These are phyloP conservation scores for Globisporangium megalacanthum DNA, from an alignment of 352 stramenopile species.

Conservation along the genomic window DNA sequence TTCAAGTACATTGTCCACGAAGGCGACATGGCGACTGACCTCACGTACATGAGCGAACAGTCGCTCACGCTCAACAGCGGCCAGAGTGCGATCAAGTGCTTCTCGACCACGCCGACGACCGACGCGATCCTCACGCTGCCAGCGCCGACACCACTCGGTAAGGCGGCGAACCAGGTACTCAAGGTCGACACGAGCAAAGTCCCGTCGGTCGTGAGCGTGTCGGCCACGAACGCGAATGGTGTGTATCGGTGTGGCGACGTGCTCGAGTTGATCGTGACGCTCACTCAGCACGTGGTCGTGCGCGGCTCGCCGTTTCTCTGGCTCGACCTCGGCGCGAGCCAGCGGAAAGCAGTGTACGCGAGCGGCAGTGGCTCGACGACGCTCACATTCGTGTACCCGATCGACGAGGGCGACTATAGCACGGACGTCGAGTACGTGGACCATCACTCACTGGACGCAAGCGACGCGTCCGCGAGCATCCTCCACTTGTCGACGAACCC, in stretches of 20 bases:
- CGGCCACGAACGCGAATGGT: constrained; percentile 32
- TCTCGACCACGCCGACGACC: constrained; percentile 71
- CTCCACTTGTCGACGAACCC: constrained; percentile 60
- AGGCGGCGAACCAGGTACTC: constrained; percentile 27
- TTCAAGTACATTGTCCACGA: constrained; percentile 68
- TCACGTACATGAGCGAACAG: constrained; percentile 49
- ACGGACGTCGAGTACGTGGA: constrained; percentile 79
- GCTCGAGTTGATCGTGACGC: constrained; percentile 49
- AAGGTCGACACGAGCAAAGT: constrained; percentile 56
- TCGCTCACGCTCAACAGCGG: constrained; percentile 74
- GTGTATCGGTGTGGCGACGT: constrained; percentile 65
- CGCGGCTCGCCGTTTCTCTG: constrained; percentile 54
- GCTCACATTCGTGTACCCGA: constrained; percentile 61
- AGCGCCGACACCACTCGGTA: constrained; percentile 34
- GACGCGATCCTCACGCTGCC: constrained; percentile 62
- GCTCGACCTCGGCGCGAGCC: constrained; percentile 50
- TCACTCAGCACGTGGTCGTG: constrained; percentile 71
- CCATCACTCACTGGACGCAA: constrained; percentile 72
- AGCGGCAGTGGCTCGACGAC: constrained; percentile 44
- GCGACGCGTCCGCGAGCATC: constrained; percentile 35
- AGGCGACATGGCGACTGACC: constrained; percentile 41
- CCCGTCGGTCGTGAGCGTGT: constrained; percentile 50
- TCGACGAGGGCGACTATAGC: constrained; percentile 68
- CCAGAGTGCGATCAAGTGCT: constrained; percentile 73
- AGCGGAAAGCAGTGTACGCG: constrained; percentile 46